phyloP scores from a whole-genome alignment of 2,329 filamentous ascomycete species.

The Colletotrichum aenigma region DNA sequence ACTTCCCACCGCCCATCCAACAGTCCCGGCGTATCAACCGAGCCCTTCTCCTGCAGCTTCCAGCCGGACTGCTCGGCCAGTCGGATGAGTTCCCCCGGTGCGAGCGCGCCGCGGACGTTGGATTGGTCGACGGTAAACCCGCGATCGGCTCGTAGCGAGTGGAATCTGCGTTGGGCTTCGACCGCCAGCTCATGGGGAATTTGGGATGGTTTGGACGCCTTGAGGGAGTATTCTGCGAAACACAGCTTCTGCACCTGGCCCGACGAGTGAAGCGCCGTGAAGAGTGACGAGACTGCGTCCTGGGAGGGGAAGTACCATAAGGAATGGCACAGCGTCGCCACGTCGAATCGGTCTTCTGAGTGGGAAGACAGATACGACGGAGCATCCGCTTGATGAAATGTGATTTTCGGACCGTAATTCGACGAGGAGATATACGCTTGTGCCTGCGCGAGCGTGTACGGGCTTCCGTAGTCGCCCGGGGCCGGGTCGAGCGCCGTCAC shows the following conservation, averaged over 20 bases:
- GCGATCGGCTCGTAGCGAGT: neutral
- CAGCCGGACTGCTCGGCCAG: conserved; percentile 6
- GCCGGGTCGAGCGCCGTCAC: conserved; percentile 15
- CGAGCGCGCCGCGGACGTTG: conserved; percentile 14
- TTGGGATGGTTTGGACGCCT: neutral
- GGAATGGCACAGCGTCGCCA: conserved; percentile 12
- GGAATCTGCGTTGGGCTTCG: neutral
- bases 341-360: neutral
- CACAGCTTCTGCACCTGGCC: neutral
- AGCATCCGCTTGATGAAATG: conserved; percentile 1
- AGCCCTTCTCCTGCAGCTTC: neutral
- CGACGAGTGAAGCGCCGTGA: neutral
- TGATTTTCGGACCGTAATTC: neutral
- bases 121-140: neutral
- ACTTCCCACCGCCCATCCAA: conserved; percentile 17
- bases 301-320: conserved; percentile 17
- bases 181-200: conserved; percentile 14
- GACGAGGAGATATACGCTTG: conserved; percentile 4
- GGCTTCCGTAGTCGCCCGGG: conserved; percentile 8
- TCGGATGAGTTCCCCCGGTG: neutral
- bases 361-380: conserved; percentile 1
- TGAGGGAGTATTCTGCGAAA: conserved; percentile 6
- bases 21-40: conserved; percentile 6
- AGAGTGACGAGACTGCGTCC: neutral
- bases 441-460: conserved; percentile 12